Evolutionary conservation across 495 filamentous ascomycete species (phyloP).

Genomic region (Aspergillus homomorphus): DNA sequence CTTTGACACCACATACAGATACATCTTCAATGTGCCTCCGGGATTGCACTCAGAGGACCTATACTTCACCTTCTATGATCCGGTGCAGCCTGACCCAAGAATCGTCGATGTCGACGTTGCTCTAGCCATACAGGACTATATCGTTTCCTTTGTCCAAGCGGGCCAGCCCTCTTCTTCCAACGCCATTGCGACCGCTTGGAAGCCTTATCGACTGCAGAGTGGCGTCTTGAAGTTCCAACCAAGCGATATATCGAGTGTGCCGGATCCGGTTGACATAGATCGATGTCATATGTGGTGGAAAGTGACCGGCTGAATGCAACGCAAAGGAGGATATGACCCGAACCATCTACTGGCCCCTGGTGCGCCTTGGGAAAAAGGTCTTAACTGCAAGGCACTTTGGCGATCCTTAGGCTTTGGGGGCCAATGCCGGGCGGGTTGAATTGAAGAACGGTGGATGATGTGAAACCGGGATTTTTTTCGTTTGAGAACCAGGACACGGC

Average conservation of each 20-base stretch:
- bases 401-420: background rate
- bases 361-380: background rate
- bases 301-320: background rate
- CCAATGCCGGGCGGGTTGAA: background rate
- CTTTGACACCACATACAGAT: slow-evolving; percentile 53
- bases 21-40: slow-evolving; percentile 60
- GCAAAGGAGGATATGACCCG: background rate
- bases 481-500: background rate
- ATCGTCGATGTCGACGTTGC: background rate
- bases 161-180: background rate
- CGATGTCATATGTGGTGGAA: slow-evolving; percentile 3
- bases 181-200: background rate
- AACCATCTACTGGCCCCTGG: background rate
- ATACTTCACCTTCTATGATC: slow-evolving; percentile 55
- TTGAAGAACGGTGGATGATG: background rate
- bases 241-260: background rate
- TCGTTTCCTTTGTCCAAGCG: background rate
- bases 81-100: background rate
- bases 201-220: background rate
- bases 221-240: background rate
- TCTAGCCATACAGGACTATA: slow-evolving; percentile 1
- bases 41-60: slow-evolving; percentile 55
- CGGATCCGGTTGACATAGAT: background rate
- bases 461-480: background rate
- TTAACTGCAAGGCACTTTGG: background rate